Conservation (phyloP, 805 yeast genomes). For the Candida endomychidarum region DNA sequence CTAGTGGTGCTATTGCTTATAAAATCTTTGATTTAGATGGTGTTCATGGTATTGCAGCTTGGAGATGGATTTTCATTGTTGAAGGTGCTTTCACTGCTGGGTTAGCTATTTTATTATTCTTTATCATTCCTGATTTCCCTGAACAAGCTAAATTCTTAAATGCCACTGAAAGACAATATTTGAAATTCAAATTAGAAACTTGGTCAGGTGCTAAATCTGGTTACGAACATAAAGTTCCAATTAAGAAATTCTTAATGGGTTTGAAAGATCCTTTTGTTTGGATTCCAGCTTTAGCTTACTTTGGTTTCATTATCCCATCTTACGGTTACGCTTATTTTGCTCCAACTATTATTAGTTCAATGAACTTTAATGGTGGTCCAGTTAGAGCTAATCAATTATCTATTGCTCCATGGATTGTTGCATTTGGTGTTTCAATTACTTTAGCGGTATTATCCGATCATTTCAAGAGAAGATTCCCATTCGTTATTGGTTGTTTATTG, state of each 20-base stretch:
- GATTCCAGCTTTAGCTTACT: slow-evolving; percentile 60
- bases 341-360: slow-evolving; percentile 58
- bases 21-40: slow-evolving; percentile 57
- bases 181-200: slow-evolving; percentile 57
- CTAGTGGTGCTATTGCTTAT: slow-evolving; percentile 72
- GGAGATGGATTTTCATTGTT: slow-evolving; percentile 54
- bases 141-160: slow-evolving; percentile 56
- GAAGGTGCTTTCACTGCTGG: slow-evolving; percentile 44
- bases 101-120: slow-evolving; percentile 37
- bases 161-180: slow-evolving; percentile 51
- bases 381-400: slow-evolving; percentile 71
- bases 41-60: slow-evolving; percentile 39
- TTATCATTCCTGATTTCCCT: slow-evolving; percentile 69
- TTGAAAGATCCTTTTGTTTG: slow-evolving; percentile 62
- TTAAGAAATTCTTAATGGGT: slow-evolving; percentile 45
- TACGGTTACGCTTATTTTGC: slow-evolving; percentile 77
- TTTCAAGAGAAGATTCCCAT: slow-evolving; percentile 45
- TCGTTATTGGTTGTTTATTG: slow-evolving; percentile 29
- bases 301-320: slow-evolving; percentile 67
- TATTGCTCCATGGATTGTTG: slow-evolving; percentile 81
- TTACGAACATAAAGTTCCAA: slow-evolving; percentile 46
- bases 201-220: slow-evolving; percentile 42
- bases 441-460: slow-evolving; percentile 65
- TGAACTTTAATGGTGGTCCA: slow-evolving; percentile 63
- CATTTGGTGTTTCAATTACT: slow-evolving; percentile 65